These are phyloP conservation scores for Colletotrichum brevisporum DNA, from an alignment of 2,329 filamentous ascomycete genomes.

Conservation along the genomic window DNA sequence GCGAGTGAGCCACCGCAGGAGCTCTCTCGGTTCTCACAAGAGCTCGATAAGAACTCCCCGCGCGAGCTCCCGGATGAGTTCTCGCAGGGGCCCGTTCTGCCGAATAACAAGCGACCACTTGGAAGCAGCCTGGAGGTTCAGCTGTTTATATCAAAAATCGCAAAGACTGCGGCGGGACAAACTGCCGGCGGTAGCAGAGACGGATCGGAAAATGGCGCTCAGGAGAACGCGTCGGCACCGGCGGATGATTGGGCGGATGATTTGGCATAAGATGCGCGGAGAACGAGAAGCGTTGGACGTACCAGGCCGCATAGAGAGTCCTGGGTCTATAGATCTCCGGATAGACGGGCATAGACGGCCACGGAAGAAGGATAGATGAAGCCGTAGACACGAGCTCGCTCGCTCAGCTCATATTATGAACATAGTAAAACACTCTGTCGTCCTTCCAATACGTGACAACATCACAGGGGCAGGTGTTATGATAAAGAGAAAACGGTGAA, in stretches of 20 bases:
- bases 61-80: no score
- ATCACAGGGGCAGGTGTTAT: not conserved
- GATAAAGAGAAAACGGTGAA: not conserved
- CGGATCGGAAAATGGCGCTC: not conserved
- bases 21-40: no score
- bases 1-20: no score
- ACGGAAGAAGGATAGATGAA: no score
- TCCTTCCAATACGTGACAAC: not conserved
- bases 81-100: not conserved
- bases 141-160: conserved; percentile 10
- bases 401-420: no score
- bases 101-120: conserved; percentile 10
- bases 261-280: not conserved
- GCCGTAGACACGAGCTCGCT: no score
- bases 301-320: no score
- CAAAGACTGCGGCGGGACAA: conserved; percentile 1
- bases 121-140: conserved; percentile 20
- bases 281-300: no score
- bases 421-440: no score
- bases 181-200: not conserved
- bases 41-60: no score
- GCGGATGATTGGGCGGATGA: not conserved
- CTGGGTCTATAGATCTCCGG: no score
- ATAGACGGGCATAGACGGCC: no score
- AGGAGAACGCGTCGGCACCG: not conserved